phyloP scores from a whole-genome alignment of 495 filamentous ascomycete species.

The Wilcoxina mikolae region DNA sequence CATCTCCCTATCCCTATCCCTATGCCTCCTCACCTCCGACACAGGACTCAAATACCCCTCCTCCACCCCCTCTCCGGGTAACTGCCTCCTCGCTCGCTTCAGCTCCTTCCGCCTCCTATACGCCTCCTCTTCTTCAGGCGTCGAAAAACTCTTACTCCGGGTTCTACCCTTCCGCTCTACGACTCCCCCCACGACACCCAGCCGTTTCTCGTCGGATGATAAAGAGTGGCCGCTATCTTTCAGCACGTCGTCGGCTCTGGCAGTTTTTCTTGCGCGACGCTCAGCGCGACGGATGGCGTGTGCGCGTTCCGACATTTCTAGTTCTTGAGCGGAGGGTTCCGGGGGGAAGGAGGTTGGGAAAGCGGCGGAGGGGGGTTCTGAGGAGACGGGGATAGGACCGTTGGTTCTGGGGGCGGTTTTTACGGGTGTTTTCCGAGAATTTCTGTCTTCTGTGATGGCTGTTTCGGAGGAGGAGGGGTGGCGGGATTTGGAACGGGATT shows the following conservation, averaged over 20 bases:
- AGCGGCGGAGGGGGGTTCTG: neutral
- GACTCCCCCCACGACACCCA: slow-evolving; percentile 8
- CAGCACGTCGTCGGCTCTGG: slow-evolving; percentile 6
- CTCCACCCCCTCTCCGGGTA: neutral
- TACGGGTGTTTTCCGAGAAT: neutral
- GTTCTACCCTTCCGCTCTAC: slow-evolving; percentile 12
- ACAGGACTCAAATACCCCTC: neutral
- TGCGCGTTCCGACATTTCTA: slow-evolving; percentile 1
- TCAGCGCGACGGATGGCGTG: slow-evolving; percentile 18
- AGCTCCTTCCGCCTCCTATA: slow-evolving; percentile 17
- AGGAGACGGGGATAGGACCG: neutral
- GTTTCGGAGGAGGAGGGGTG: neutral
- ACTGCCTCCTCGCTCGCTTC: slow-evolving; percentile 10
- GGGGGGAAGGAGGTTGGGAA: neutral
- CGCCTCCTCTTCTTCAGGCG: slow-evolving; percentile 19
- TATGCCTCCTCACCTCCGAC: neutral
- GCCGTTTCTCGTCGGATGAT: slow-evolving; percentile 19
- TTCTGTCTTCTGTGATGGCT: neutral
- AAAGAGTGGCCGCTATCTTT: slow-evolving; percentile 22
- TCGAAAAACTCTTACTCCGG: slow-evolving; percentile 3
- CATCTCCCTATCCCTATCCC: neutral
- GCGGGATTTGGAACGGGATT: neutral
- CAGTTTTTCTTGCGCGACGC: slow-evolving; percentile 13
- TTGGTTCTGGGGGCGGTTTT: neutral
- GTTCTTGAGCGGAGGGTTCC: neutral